Percentiles rank a stretch among this genome's conserved stretches.
Evolutionary conservation across 2,329 filamentous ascomycete species (phyloP).

Genomic region (Pseudodiploospora longispora): DNA sequence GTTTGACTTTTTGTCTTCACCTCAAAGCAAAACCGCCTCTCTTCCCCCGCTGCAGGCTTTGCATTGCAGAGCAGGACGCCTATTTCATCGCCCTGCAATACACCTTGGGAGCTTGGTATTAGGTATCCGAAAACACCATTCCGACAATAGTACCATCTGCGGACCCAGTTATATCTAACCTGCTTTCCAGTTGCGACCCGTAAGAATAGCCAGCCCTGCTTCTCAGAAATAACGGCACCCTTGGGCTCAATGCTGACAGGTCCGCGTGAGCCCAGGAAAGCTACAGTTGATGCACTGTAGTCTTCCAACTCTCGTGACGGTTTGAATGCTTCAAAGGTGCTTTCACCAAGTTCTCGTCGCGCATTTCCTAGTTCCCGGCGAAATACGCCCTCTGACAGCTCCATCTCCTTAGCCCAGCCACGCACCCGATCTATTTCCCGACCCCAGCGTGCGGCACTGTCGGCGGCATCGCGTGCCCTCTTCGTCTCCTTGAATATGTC

Average conservation of each 20-base stretch:
- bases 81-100: slow-evolving; percentile 93
- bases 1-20: slow-evolving; percentile 95
- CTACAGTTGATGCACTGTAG: slow-evolving; percentile 83
- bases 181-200: slow-evolving; percentile 79
- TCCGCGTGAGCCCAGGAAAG: slow-evolving; percentile 67
- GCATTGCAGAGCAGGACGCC: slow-evolving; percentile 91
- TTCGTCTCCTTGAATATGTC: slow-evolving; percentile 88
- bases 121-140: slow-evolving; percentile 95
- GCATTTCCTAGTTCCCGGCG: slow-evolving; percentile 72
- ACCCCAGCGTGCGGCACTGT: slow-evolving; percentile 57
- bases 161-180: slow-evolving; percentile 78
- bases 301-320: slow-evolving; percentile 90
- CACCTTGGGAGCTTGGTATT: slow-evolving; percentile 73
- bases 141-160: slow-evolving; percentile 92
- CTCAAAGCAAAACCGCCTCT: slow-evolving; percentile 94
- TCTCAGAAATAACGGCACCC: slow-evolving; percentile 55
- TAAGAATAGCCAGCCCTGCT: slow-evolving; percentile 91
- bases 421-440: slow-evolving; percentile 84
- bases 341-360: slow-evolving; percentile 73
- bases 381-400: slow-evolving; percentile 76
- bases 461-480: slow-evolving; percentile 56
- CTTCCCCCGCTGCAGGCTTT: slow-evolving; percentile 83
- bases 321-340: slow-evolving; percentile 59
- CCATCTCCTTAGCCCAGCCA: slow-evolving; percentile 93
- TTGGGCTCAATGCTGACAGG: slow-evolving; percentile 55